Evolutionary conservation across 257 asterid genomes (phyloP), one percentile per base, ranked within the genome.

Genomic region (Plantago major): DNA sequence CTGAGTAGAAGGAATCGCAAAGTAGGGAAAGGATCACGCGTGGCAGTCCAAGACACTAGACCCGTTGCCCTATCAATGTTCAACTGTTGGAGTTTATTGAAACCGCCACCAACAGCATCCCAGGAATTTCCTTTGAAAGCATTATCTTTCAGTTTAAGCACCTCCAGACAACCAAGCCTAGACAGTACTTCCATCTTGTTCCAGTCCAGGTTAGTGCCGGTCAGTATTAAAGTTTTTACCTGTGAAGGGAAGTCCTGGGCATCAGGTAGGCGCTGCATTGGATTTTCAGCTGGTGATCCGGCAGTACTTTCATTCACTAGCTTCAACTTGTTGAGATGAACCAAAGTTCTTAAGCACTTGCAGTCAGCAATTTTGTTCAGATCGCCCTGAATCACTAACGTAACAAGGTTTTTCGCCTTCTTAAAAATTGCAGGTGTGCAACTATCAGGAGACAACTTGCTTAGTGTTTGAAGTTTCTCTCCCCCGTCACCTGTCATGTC

Each of bases 21-120:
- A 1, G 11, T 11, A 3, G 37, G 58, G 10, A 52, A 52, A 22
- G 40, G 58, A 19, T 19, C 14, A 22, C 58, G 38, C 7, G 33
- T 51, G 18, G 58, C 58, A 10, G 26, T 52, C 58, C 58, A 52
- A 3, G 58, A 52, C 38, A 52, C 58, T 17, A 52, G 58, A 14
- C 18, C 58, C 13, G 58, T 22, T n/a, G 40, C 26, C 37, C 12
- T 52, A 17, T 52, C 58, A 52, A 52, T 22, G 8, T 22, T 30
- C 10, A 52, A 19, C 14, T 52, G 58, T 15, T 52, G 15, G 38
- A 52, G 58, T 10, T 19, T 7, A 19, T 52, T n/a, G 18, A 52
- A 52, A 18, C 40, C 40, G 0, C 26, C 7, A 52, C 30, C 30
- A 14, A 9, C 58, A 2, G n/a, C 40, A 4, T 52, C 40, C 58